Conservation (phyloP, 2,329 filamentous ascomycete species). For the Myrmaecium sp. region DNA sequence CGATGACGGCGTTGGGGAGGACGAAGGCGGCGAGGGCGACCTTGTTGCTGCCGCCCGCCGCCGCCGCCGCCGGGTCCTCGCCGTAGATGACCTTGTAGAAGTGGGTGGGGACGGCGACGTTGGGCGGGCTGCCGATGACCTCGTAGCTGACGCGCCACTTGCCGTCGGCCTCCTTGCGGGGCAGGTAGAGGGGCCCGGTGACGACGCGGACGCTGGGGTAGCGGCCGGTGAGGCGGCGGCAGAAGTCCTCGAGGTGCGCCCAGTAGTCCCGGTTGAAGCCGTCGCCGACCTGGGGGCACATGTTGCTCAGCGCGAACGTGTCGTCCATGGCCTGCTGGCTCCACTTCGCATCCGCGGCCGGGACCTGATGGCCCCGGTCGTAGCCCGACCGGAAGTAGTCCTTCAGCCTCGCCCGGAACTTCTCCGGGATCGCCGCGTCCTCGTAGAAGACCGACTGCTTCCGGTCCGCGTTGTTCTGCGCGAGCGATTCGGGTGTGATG, state of each 20-base stretch:
- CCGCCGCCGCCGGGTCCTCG: slow-evolving; percentile 55
- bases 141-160: slow-evolving; percentile 96
- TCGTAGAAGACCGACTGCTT: slow-evolving; percentile 72
- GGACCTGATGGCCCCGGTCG: slow-evolving; percentile 92
- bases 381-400: slow-evolving; percentile 94
- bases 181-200: slow-evolving; percentile 86
- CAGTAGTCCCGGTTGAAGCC: slow-evolving; percentile 99
- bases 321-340: slow-evolving; percentile 86
- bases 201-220: slow-evolving; percentile 86
- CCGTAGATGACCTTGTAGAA: slow-evolving; percentile 99
- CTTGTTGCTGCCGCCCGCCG: slow-evolving; percentile 36
- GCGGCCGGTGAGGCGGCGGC: slow-evolving; percentile 57
- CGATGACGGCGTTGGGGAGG: slow-evolving; percentile 75
- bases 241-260: slow-evolving; percentile 97
- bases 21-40: slow-evolving; percentile 92
- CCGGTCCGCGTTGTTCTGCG: slow-evolving; percentile 59
- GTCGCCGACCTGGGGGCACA: slow-evolving; percentile 96
- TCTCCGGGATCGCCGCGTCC: slow-evolving; percentile 60
- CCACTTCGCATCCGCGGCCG: slow-evolving; percentile 93
- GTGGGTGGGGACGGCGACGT: slow-evolving; percentile 90
- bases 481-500: slow-evolving; percentile 77
- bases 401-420: slow-evolving; percentile 77
- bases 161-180: slow-evolving; percentile 68
- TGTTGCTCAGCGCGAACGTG: slow-evolving; percentile 85
- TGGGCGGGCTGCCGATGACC: slow-evolving; percentile 84